A percentile compares a stretch with the other conserved stretches of the same genome.
Evolutionary conservation across 345 rosid species (phyloP).

Genomic region (Trapa bicornis): DNA sequence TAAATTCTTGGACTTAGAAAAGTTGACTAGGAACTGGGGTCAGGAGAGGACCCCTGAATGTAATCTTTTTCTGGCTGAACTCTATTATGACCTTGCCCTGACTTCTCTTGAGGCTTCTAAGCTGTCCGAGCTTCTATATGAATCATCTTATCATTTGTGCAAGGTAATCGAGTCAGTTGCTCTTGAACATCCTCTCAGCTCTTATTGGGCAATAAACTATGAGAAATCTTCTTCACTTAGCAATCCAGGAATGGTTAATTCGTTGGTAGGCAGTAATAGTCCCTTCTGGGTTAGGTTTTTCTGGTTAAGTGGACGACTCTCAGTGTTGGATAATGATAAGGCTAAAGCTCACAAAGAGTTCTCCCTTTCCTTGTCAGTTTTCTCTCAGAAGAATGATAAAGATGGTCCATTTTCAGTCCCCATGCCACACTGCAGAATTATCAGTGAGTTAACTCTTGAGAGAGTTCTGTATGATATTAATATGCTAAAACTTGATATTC

Average conservation of each 20-base stretch:
- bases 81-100: constrained; percentile 62
- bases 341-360: constrained; percentile 64
- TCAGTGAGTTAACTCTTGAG: constrained; percentile 47
- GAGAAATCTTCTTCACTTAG: background rate
- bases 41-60: constrained; percentile 74
- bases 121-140: constrained; percentile 42
- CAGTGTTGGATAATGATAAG: constrained; percentile 63
- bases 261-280: constrained; percentile 23
- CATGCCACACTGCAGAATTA: constrained; percentile 53
- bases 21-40: constrained; percentile 73
- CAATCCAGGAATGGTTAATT: constrained; percentile 5
- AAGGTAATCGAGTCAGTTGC: constrained; percentile 84
- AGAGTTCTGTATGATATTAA: constrained; percentile 63
- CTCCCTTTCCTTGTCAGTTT: constrained; percentile 49
- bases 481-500: constrained; percentile 56
- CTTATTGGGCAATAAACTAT: constrained; percentile 17
- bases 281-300: constrained; percentile 76
- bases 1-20: constrained; percentile 75
- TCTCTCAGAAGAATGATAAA: constrained; percentile 29
- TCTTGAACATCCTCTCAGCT: constrained; percentile 39
- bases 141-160: constrained; percentile 77
- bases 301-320: constrained; percentile 86
- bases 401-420: constrained; percentile 29
- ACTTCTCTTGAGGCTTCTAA: constrained; percentile 37
- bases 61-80: constrained; percentile 84